Base-by-base conservation (phyloP, 257 asterid species). In the Pogostemon cablin region DNA sequence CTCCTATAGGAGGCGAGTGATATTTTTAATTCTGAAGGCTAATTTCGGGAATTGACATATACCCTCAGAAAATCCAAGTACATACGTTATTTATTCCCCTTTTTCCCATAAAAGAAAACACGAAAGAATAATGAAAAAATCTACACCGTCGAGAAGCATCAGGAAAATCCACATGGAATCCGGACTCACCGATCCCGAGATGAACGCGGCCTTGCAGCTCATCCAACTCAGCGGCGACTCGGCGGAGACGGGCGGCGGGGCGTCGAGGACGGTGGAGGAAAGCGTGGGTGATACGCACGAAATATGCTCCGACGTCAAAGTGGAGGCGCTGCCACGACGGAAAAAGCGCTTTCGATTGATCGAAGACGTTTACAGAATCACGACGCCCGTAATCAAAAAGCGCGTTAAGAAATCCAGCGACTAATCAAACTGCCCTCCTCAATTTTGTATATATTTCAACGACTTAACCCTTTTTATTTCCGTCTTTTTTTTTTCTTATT, bases 171-270 rank as follows among this genome's bases (percentile, higher is more conserved):
- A 70, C 76, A 71, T 67, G 80, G 75, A 62, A 9, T 77, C 77
- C 46, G 76, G 58, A 9, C 76, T 84, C 7, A 77, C 88, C 5
- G 86, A 79, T 5, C 84, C 89, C 39, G 96, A 89, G 74, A 65
- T 89, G 75, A 86, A 87, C 80, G 96, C 89, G 42, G 93, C 88
- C 7, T 52, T 87, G 65, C 93, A 77, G 79, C 83, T 86, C 40
- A 87, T 86, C 77, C 96, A 87, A 72, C 93, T 89, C 68, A 89
- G 91, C 87, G 88, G 91, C 75, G 88, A 85, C 77, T 85, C 88
- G 44, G 79, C 68, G 53, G 67, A 62, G 47, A 76, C 42, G 67
- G 63, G 73, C 35, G 77, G 71, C 4, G 77, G 66, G 3, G 62
- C 79, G 54, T 50, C 78, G 37, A 77, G 44, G 35, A 62, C 84